phyloP scores from a whole-genome alignment of 2,329 filamentous ascomycete species.

The Penicillium sp. region DNA sequence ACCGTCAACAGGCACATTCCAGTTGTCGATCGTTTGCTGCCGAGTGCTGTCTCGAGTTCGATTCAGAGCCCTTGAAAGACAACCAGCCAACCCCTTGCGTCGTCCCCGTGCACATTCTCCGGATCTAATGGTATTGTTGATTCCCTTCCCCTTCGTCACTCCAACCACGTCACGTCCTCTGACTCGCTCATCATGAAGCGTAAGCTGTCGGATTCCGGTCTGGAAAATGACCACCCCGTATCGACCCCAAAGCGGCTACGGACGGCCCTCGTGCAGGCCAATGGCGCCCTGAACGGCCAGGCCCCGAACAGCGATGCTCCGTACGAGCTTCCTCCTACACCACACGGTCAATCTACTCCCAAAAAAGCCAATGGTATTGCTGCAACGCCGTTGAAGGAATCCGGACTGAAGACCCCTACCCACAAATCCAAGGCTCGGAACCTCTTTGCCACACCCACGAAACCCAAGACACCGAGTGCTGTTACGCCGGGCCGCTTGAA shows the following conservation, averaged over 20 bases:
- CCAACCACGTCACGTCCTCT: conserved; percentile 11
- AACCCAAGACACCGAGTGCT: conserved; percentile 24
- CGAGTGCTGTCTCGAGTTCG: not conserved
- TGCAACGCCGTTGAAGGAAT: conserved; percentile 32
- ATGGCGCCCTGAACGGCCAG: conserved; percentile 29
- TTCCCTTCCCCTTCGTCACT: conserved; percentile 22
- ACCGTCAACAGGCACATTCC: conserved; percentile 2
- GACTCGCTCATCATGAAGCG: conserved; percentile 39
- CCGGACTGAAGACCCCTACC: conserved; percentile 38
- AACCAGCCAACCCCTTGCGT: conserved; percentile 27
- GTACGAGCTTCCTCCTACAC: conserved; percentile 27
- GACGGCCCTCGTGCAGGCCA: conserved; percentile 22
- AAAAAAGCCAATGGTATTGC: conserved; percentile 30
- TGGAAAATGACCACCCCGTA: conserved; percentile 33
- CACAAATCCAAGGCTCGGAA: conserved; percentile 37
- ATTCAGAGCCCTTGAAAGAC: conserved; percentile 7
- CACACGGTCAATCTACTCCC: conserved; percentile 31
- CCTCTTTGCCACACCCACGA: conserved; percentile 44
- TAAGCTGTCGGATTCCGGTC: conserved; percentile 38
- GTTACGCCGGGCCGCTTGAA: conserved; percentile 63
- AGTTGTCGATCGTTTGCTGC: conserved; percentile 3
- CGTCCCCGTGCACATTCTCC: conserved; percentile 26
- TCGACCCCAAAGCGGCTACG: conserved; percentile 43
- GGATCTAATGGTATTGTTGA: conserved; percentile 35
- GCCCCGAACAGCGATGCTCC: conserved; percentile 22